Base-by-base conservation (phyloP, 2,329 filamentous ascomycete genomes). In the Beauveria sp. region DNA sequence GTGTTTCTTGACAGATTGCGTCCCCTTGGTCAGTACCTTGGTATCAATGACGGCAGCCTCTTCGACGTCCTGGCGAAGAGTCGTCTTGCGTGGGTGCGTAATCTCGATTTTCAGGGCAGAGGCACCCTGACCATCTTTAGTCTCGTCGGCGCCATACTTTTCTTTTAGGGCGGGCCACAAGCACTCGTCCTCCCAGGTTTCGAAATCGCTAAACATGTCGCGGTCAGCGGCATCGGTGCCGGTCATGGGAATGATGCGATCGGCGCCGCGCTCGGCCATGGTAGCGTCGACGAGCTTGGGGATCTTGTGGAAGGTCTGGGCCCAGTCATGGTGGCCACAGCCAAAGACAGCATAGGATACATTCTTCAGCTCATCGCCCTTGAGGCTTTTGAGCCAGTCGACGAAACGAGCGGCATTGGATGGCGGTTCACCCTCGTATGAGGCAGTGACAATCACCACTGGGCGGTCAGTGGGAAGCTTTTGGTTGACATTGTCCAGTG, bases 341-440 rank as follows among this genome's bases (percentile, higher is more conserved):
- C 87, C 89, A 70, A 89, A 93, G 3, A 91, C 83, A 1, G 87
- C 81, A 69, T 86, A 92, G 1, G 81, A 76, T 0, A 87, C 80
- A 8, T 78, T 80, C 9, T 82, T 74, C 24, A 89, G 70, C 56
- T 80, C 76, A 3, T 80, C 74, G 9, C 74, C 78, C 60, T 81
- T 75, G 12, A 82, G 74, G 14, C 68, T 75, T 65, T 85, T 78
- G 6, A 91, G 71, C 89, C 89, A 92, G 20, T 79, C 75, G 26
- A 87, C 80, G 67, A 92, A 92, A 54, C 84, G 79, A 0, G 76
- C 79, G 0, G 89, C 89, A 64, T 93, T 91, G 63, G 90, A 87
- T 0, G 88, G 84, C 0, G 89, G 86, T 60, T 89, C 80, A 0
- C 89, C 89, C 67, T 93, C 89, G 66, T 92, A 93, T 1, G 85